phyloP scores from a whole-genome alignment of 2,329 filamentous ascomycete genomes.

The Aspergillus sclerotialis region DNA sequence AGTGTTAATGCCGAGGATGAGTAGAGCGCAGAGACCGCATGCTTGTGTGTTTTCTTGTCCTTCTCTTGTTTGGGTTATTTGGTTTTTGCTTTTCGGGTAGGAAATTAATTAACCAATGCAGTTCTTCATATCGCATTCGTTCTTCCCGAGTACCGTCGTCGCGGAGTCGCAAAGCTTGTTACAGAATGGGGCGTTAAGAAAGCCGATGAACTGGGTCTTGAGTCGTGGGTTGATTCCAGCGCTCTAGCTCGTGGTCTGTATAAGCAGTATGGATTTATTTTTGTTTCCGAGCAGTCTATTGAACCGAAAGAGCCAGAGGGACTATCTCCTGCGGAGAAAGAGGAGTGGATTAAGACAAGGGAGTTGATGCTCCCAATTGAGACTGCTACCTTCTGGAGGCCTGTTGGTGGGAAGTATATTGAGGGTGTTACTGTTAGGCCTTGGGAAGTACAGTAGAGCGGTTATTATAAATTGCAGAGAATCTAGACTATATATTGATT shows the following conservation, averaged over 20 bases:
- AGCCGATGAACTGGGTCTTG: conserved; percentile 18
- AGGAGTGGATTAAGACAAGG: conserved; percentile 3
- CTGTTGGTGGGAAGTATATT: conserved; percentile 5
- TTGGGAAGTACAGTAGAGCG: too few species aligned
- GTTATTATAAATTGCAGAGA: too few species aligned
- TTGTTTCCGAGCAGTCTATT: neutral
- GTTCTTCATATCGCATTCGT: conserved; percentile 18
- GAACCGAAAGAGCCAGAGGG: neutral
- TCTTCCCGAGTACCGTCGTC: conserved; percentile 18
- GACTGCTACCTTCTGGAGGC: conserved; percentile 8
- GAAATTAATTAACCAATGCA: too few species aligned
- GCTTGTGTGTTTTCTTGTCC: conserved; percentile 9
- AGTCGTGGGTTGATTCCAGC: conserved; percentile 18
- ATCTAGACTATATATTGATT: too few species aligned
- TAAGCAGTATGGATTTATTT: conserved; percentile 8
- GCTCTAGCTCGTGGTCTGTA: conserved; percentile 10
- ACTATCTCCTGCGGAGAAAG: conserved; percentile 3
- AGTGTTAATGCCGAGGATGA: conserved; percentile 9
- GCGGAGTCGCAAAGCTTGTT: conserved; percentile 16
- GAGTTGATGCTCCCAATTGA: conserved; percentile 4
- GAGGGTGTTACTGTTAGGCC: conserved; percentile 4
- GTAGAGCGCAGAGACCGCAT: conserved; percentile 14
- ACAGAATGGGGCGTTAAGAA: conserved; percentile 19
- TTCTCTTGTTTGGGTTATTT: neutral
- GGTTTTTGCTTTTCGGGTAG: neutral